Conservation (phyloP, 2,329 filamentous ascomycete species). For the Colletotrichum tofieldiae region DNA sequence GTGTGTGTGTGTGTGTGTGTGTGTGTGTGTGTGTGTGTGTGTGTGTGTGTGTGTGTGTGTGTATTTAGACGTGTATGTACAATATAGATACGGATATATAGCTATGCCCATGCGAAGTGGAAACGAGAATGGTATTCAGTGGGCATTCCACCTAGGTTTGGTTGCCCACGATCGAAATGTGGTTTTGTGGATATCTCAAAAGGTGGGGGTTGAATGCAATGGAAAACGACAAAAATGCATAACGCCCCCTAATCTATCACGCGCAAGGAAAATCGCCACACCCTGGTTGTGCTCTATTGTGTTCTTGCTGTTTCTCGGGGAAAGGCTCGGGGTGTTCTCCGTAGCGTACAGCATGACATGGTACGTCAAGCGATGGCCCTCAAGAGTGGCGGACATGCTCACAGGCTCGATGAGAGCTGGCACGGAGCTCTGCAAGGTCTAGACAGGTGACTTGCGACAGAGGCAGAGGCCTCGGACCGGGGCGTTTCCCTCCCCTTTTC, state of each 20-base stretch:
- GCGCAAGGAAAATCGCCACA: background rate
- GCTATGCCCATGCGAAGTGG: background rate
- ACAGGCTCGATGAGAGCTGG: background rate
- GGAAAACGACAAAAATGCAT: background rate
- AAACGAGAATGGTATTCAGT: background rate
- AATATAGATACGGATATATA: background rate
- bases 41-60: background rate
- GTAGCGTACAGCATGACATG: background rate
- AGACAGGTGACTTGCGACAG: background rate
- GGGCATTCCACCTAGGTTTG: no score
- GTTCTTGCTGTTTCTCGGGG: background rate
- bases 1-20: no score
- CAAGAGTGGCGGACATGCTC: background rate
- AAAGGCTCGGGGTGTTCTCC: background rate
- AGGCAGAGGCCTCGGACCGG: background rate
- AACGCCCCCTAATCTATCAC: background rate
- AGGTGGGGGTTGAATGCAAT: background rate
- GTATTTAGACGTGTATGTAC: background rate
- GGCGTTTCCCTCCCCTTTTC: background rate
- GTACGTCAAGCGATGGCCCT: background rate
- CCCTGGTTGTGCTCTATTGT: no score
- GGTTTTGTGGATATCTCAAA: slow-evolving; percentile 26
- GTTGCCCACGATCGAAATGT: background rate
- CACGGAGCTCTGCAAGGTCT: background rate
- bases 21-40: background rate